phyloP scores from a whole-genome alignment of 2,329 filamentous ascomycete genomes.

The Phialocephala sp. region DNA sequence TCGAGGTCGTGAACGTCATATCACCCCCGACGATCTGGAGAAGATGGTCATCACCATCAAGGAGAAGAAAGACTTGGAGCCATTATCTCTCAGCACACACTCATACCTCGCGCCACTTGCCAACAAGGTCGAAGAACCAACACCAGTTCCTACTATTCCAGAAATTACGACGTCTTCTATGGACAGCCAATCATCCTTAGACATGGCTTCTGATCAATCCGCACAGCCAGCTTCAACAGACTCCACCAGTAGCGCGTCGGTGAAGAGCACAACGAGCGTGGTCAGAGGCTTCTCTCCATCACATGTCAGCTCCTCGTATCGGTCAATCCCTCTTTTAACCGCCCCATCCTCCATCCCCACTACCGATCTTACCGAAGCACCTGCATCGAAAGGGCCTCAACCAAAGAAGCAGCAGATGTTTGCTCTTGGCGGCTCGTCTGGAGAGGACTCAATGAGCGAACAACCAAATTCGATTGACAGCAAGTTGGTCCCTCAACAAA shows the following conservation, averaged over 20 bases:
- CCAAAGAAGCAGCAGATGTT: slow-evolving; percentile 63
- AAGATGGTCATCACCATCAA: slow-evolving; percentile 95
- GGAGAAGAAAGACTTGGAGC: slow-evolving; percentile 74
- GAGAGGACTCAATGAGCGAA: slow-evolving; percentile 45
- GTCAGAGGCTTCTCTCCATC: slow-evolving; percentile 87
- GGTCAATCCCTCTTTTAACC: slow-evolving; percentile 49
- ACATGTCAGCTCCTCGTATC: slow-evolving; percentile 71
- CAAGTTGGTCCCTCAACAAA: slow-evolving; percentile 31
- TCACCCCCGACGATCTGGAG: slow-evolving; percentile 89
- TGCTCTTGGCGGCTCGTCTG: slow-evolving; percentile 49
- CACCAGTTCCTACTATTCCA: slow-evolving; percentile 45
- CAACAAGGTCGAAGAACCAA: slow-evolving; percentile 41
- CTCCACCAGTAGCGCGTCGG: slow-evolving; percentile 39
- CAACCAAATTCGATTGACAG: slow-evolving; percentile 38
- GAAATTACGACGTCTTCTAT: slow-evolving; percentile 60
- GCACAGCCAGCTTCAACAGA: slow-evolving; percentile 48
- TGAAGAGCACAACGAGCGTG: slow-evolving; percentile 61
- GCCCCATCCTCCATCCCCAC: slow-evolving; percentile 51
- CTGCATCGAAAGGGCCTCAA: slow-evolving; percentile 63
- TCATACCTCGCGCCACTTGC: slow-evolving; percentile 54
- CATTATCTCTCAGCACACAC: slow-evolving; percentile 50
- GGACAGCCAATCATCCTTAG: slow-evolving; percentile 37
- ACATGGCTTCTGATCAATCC: slow-evolving; percentile 38
- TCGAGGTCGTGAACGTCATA: slow-evolving; percentile 80
- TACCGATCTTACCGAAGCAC: slow-evolving; percentile 54